Base-by-base conservation (phyloP, 306 rosid genomes). In the Fagus sylvatica region DNA sequence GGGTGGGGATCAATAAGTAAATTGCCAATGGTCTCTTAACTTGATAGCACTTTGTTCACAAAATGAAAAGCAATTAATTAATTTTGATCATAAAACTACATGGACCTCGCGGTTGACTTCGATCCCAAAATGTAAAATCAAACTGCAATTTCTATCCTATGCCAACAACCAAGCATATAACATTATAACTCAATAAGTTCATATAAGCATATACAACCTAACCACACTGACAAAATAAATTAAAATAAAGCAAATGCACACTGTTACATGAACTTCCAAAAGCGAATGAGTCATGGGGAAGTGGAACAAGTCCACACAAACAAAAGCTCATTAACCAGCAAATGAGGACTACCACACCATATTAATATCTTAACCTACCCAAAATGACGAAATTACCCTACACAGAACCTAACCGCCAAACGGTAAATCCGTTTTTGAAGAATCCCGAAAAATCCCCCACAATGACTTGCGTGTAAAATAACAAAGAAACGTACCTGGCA, bases 401-500 rank as follows among this genome's bases (percentile, higher is more conserved):
- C 2, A 12, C 39, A 12, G 19, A 67, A 61, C 76, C 3, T 71
- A 84, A 88, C 89, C 6, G 82, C 86, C 78, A 74, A 72, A 89
- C 81, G 64, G 82, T 69, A 43, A 86, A 76, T 51, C 84, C 82
- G 77, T 75, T 66, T 30, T 68, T 40, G 36, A 73, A 79, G 78
- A 80, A 75, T 82, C 75, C 72, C 72, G 39, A 82, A 71, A 76
- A 73, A 65, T 55, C 79, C 73, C 81, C 68, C 59, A 39, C 59
- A 42, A 43, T 4, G 53, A 32, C 46, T 82, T 85, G 80, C 85
- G 77, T 77, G 84, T 80, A 78, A 81, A 80, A 51, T 78, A 56
- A 69, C 65, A 76, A 78, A 74, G 92, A 88, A 74, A 78, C 86
- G 82, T 91, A 84, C 84, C 74, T 36, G 49, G 82, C 86, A 90